Percentiles rank a stretch among this genome's conserved stretches.
Evolutionary conservation across 2,329 filamentous ascomycete genomes (phyloP).

Genomic region (Venturia aucupariae): DNA sequence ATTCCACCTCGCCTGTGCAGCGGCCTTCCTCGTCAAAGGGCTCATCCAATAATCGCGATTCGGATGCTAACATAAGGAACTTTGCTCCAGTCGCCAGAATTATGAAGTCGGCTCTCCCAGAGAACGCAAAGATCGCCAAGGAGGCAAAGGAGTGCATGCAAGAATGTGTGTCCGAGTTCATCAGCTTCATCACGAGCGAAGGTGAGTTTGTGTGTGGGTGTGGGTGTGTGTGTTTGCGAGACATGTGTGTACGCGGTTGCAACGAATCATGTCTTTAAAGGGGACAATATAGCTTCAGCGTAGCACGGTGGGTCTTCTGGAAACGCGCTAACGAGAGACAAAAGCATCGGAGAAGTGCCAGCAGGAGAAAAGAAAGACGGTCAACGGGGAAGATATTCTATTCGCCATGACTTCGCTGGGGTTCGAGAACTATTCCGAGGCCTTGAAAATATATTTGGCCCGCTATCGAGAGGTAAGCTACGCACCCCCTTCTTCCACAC

Average conservation of each 20-base stretch:
- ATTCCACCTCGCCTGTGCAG: slow-evolving; percentile 23
- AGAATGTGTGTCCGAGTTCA: slow-evolving; percentile 99
- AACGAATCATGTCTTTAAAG: background rate
- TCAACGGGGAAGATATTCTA: slow-evolving; percentile 96
- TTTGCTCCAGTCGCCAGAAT: slow-evolving; percentile 95
- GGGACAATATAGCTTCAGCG: slow-evolving; percentile 4
- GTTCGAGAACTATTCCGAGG: slow-evolving; percentile 98
- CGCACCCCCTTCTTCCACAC: slow-evolving; percentile 23
- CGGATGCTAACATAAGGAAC: slow-evolving; percentile 88
- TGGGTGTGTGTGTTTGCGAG: slow-evolving; percentile 12
- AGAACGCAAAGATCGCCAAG: slow-evolving; percentile 98
- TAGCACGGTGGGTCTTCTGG: slow-evolving; percentile 6
- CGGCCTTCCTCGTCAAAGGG: slow-evolving; percentile 1
- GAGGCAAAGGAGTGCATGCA: slow-evolving; percentile 99
- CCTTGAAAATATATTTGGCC: slow-evolving; percentile 93
- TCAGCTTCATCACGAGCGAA: slow-evolving; percentile 99
- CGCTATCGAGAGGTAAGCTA: slow-evolving; percentile 91
- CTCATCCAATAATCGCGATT: slow-evolving; percentile 21
- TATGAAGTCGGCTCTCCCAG: slow-evolving; percentile 95
- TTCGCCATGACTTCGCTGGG: slow-evolving; percentile 99
- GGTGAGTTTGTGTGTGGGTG: no score
- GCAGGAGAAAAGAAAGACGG: slow-evolving; percentile 97
- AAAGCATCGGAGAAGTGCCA: slow-evolving; percentile 97
- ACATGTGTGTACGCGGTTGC: slow-evolving; percentile 9
- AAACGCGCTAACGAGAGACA: slow-evolving; percentile 9